Conservation (phyloP, 2,329 filamentous ascomycete species). For the Penicillium concentricum region DNA sequence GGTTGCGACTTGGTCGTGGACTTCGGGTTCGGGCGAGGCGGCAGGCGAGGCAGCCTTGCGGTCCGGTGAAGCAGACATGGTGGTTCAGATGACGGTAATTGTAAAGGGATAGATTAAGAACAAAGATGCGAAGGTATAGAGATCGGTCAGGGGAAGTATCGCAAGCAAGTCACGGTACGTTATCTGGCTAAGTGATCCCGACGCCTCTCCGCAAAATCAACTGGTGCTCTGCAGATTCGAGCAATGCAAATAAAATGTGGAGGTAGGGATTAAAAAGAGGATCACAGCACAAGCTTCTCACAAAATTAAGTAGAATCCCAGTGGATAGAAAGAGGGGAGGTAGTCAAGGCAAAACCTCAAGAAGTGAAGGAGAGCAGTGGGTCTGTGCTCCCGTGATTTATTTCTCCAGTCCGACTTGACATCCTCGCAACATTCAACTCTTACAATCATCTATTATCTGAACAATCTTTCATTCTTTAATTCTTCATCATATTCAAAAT, state of each 20-base stretch:
- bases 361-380: slow-evolving; percentile 21
- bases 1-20: slow-evolving; percentile 27
- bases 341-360: slow-evolving; percentile 13
- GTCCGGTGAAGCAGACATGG: slow-evolving; percentile 43
- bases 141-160: neutral
- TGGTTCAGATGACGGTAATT: neutral
- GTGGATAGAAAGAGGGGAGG: slow-evolving; percentile 6
- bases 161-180: slow-evolving; percentile 14
- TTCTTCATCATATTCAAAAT: slow-evolving; percentile 21
- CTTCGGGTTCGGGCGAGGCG: slow-evolving; percentile 24
- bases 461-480: neutral
- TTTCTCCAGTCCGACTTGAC: slow-evolving; percentile 14
- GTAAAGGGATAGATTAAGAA: neutral
- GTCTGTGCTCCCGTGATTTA: slow-evolving; percentile 30
- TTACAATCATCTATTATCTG: slow-evolving; percentile 1
- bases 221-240: neutral
- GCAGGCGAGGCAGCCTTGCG: slow-evolving; percentile 23
- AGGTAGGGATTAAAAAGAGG: neutral
- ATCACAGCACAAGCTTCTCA: neutral
- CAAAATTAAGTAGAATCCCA: neutral
- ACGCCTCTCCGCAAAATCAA: slow-evolving; percentile 8
- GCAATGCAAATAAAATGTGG: neutral
- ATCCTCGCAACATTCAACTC: slow-evolving; percentile 7
- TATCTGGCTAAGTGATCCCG: slow-evolving; percentile 3
- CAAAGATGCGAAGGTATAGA: neutral